Evolutionary conservation across 257 asterid genomes (phyloP).

Genomic region (Verbena officinalis): DNA sequence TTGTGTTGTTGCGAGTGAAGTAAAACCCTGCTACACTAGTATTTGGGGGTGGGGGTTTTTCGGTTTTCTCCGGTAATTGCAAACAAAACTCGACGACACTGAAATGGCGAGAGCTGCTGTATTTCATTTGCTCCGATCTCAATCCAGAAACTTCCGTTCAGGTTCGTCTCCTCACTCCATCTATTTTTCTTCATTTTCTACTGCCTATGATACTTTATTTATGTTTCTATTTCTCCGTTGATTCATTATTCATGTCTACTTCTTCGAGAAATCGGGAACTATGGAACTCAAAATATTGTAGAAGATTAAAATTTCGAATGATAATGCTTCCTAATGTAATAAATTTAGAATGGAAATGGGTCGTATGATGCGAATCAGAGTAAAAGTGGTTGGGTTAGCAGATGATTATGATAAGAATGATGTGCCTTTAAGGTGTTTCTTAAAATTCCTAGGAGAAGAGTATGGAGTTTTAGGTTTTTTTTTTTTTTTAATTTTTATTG

Average conservation of each 20-base stretch:
- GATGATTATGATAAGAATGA: not conserved
- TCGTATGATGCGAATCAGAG: not conserved
- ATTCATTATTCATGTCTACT: not conserved
- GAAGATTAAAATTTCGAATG: not conserved
- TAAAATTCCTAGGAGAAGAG: not conserved
- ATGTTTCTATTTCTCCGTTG: not conserved
- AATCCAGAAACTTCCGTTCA: conserved; percentile 44
- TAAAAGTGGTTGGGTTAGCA: not conserved
- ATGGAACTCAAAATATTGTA: not conserved
- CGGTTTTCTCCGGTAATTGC: not conserved
- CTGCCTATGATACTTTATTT: not conserved
- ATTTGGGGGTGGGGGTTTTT: conserved; percentile 17
- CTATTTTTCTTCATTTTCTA: not conserved
- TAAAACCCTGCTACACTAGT: conserved; percentile 16
- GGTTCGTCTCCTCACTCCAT: conserved; percentile 40
- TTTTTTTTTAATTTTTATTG: too few relatives aligned
- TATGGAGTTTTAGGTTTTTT: too few relatives aligned
- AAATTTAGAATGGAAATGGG: not conserved
- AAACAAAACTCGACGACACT: not conserved
- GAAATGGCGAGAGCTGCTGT: conserved; percentile 71
- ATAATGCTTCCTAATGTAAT: not conserved
- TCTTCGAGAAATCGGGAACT: not conserved
- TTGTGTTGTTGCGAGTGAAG: not conserved
- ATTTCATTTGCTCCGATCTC: conserved; percentile 62
- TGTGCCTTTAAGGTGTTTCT: conserved; percentile 1